phyloP scores from a whole-genome alignment of 352 stramenopile genomes.

The Aphanomyces cochlioides region DNA sequence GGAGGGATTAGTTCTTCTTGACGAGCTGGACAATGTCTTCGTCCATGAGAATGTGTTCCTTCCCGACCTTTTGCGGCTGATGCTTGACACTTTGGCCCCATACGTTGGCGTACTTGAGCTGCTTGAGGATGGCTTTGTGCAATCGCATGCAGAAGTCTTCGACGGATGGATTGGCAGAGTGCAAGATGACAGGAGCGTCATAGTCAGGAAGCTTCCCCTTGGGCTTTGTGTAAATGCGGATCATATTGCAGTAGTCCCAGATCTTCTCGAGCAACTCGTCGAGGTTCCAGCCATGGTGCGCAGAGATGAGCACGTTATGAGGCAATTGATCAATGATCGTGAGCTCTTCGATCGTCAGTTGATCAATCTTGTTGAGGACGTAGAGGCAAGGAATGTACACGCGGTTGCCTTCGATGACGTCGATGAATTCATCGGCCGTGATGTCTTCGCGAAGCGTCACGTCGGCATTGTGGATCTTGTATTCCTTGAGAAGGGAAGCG shows the following conservation, averaged over 20 bases:
- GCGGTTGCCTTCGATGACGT: conserved; percentile 98
- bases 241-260: conserved; percentile 98
- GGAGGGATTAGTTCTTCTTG: conserved; percentile 82
- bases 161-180: conserved; percentile 92
- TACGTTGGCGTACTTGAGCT: conserved; percentile 96
- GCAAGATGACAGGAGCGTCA: conserved; percentile 96
- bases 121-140: conserved; percentile 83
- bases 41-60: conserved; percentile 96
- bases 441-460: conserved; percentile 94
- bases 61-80: conserved; percentile 98
- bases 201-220: conserved; percentile 95
- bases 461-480: conserved; percentile 98
- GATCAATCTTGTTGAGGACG: conserved; percentile 99
- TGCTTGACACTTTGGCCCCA: conserved; percentile 98
- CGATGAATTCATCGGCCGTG: conserved; percentile 98
- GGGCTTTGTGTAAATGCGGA: conserved; percentile 98
- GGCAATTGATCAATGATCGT: conserved; percentile 98
- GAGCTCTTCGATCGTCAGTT: conserved; percentile 98
- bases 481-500: conserved; percentile 95
- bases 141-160: conserved; percentile 95
- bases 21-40: conserved; percentile 99
- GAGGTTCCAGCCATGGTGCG: conserved; percentile 97
- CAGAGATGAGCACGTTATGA: conserved; percentile 97
- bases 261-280: conserved; percentile 95
- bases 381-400: conserved; percentile 98